Conservation (phyloP, 2,329 filamentous ascomycete genomes). For the Penicillium sp. region DNA sequence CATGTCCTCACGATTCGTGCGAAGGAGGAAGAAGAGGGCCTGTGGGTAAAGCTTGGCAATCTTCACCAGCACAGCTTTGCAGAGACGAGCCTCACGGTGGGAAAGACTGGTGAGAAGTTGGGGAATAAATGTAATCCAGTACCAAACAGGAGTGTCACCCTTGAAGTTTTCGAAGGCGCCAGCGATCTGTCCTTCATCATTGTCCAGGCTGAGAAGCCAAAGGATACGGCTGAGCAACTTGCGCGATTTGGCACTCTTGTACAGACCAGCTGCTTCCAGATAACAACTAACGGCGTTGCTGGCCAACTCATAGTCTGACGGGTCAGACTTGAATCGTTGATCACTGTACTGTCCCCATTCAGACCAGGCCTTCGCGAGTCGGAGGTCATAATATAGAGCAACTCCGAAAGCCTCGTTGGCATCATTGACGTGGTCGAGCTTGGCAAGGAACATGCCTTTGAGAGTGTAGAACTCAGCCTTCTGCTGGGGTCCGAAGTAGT, state of each 20-base stretch:
- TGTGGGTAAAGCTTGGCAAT: slow-evolving; percentile 97
- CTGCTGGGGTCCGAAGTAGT: slow-evolving; percentile 94
- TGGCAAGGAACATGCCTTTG: slow-evolving; percentile 99
- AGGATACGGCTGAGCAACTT: slow-evolving; percentile 92
- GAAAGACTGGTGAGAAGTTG: slow-evolving; percentile 90
- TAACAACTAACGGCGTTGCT: slow-evolving; percentile 95
- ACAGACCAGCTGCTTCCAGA: slow-evolving; percentile 90
- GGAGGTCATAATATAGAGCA: slow-evolving; percentile 92
- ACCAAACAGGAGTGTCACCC: slow-evolving; percentile 96
- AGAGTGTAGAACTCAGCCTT: slow-evolving; percentile 99
- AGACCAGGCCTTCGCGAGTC: slow-evolving; percentile 95
- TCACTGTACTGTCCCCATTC: slow-evolving; percentile 99
- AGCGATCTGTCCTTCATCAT: slow-evolving; percentile 79
- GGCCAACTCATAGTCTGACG: slow-evolving; percentile 77
- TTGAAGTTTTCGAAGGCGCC: slow-evolving; percentile 94
- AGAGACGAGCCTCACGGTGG: slow-evolving; percentile 85
- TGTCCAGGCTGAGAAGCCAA: slow-evolving; percentile 93
- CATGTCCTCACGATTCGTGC: slow-evolving; percentile 94
- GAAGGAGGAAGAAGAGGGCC: slow-evolving; percentile 90
- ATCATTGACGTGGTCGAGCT: slow-evolving; percentile 85
- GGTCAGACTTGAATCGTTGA: slow-evolving; percentile 89
- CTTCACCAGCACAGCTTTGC: slow-evolving; percentile 83
- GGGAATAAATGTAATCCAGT: slow-evolving; percentile 99
- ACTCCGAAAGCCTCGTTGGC: slow-evolving; percentile 94
- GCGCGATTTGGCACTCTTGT: slow-evolving; percentile 94